These are phyloP conservation scores for Fomitopsis pulvina DNA, from an alignment of 768 basidiomycete genomes.

Conservation along the genomic window DNA sequence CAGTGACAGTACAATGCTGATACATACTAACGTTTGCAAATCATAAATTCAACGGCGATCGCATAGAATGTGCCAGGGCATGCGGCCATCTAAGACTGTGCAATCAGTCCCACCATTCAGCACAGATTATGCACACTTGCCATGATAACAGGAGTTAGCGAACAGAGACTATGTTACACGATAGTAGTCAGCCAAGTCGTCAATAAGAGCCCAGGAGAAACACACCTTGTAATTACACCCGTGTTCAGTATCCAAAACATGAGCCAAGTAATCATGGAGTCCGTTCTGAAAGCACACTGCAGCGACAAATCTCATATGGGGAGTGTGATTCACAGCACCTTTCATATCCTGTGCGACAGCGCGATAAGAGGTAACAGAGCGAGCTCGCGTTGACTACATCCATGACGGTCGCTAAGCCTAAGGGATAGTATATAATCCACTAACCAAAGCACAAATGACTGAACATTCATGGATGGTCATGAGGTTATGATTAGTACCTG, in stretches of 20 bases:
- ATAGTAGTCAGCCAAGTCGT: not conserved
- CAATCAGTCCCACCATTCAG: not conserved
- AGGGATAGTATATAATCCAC: slow-evolving; percentile 15
- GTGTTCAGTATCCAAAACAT: slow-evolving; percentile 16
- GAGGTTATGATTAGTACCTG: no score
- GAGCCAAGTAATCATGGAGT: slow-evolving; percentile 9
- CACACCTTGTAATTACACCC: slow-evolving; percentile 13
- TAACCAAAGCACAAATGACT: not conserved
- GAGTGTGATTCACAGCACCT: slow-evolving; percentile 1
- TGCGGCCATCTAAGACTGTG: slow-evolving; percentile 10
- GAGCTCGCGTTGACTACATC: slow-evolving; percentile 12
- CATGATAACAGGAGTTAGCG: slow-evolving; percentile 8
- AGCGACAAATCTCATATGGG: not conserved
- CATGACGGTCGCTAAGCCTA: slow-evolving; percentile 7
- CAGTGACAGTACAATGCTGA: not conserved
- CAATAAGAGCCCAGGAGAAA: not conserved
- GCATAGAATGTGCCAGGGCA: slow-evolving; percentile 12
- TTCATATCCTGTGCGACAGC: slow-evolving; percentile 9
- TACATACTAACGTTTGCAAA: slow-evolving; percentile 16
- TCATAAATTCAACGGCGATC: slow-evolving; percentile 12
- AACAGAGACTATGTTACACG: no score
- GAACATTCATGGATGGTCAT: not conserved
- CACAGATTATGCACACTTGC: no score
- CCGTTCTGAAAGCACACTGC: slow-evolving; percentile 9
- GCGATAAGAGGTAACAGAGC: slow-evolving; percentile 14